A percentile compares a stretch with the other conserved stretches of the same genome.
Evolutionary conservation across 2,329 filamentous ascomycete species (phyloP).

Genomic region (Sarocladiaceae sp.): DNA sequence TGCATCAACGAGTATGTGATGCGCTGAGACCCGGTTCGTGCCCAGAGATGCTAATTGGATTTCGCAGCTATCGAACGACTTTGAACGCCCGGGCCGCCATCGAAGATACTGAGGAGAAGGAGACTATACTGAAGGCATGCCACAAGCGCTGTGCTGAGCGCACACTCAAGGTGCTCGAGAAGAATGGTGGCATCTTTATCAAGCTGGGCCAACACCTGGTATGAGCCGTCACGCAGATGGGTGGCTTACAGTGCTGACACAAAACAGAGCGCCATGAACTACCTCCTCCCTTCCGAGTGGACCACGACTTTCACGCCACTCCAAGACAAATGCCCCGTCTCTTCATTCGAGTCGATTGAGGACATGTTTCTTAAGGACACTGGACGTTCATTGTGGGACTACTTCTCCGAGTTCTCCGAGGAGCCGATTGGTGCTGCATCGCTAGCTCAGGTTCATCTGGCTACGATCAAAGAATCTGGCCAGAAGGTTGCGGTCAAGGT

Average conservation of each 20-base stretch:
- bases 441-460: constrained; percentile 88
- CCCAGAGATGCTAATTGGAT: background rate
- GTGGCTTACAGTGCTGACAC: constrained; percentile 18
- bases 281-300: constrained; percentile 86
- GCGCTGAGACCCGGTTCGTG: background rate
- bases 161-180: constrained; percentile 80
- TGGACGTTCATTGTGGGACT: constrained; percentile 67
- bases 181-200: constrained; percentile 97
- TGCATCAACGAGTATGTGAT: constrained; percentile 76
- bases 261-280: constrained; percentile 80
- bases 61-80: constrained; percentile 72
- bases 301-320: constrained; percentile 92
- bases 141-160: constrained; percentile 89
- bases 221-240: constrained; percentile 17
- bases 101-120: constrained; percentile 57
- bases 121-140: constrained; percentile 69
- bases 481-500: constrained; percentile 93
- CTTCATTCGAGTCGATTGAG: constrained; percentile 78
- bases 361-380: constrained; percentile 83
- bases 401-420: constrained; percentile 78
- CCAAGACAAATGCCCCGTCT: constrained; percentile 92
- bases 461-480: constrained; percentile 72
- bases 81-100: constrained; percentile 62
- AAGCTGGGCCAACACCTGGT: constrained; percentile 92
- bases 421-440: constrained; percentile 87